A percentile compares a stretch with the other conserved stretches of the same genome.
phyloP scores from a whole-genome alignment of 768 basidiomycete species.

The Kwoniella dendrophila region DNA sequence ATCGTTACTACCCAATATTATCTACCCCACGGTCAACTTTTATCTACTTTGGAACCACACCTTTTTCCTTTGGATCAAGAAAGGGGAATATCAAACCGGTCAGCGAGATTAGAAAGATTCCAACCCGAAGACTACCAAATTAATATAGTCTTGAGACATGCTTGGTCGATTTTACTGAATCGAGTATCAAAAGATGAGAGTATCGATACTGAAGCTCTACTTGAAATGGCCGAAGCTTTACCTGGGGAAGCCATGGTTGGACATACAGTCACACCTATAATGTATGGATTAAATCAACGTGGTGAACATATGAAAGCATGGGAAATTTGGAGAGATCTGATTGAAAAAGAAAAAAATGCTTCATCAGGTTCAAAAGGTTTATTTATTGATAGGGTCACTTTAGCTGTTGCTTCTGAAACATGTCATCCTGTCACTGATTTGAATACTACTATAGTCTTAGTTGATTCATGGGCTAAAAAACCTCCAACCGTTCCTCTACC shows the following conservation, averaged over 20 bases:
- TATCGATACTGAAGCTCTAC: constrained; percentile 17
- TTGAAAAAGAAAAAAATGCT: constrained; percentile 20
- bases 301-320: constrained; percentile 27
- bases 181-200: constrained; percentile 10
- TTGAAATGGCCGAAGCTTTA: constrained; percentile 20
- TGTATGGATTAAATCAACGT: constrained; percentile 28
- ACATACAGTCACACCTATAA: constrained; percentile 34
- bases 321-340: constrained; percentile 35
- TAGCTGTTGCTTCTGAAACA: constrained; percentile 30
- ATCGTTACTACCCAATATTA: constrained; percentile 6
- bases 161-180: constrained; percentile 36
- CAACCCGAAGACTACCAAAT: background rate
- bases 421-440: constrained; percentile 14
- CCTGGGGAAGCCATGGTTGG: constrained; percentile 16
- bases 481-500: constrained; percentile 5
- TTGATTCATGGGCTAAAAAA: constrained; percentile 37
- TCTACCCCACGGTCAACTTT: constrained; percentile 4
- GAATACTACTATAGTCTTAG: constrained; percentile 28
- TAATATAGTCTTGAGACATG: constrained; percentile 15
- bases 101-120: constrained; percentile 3
- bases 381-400: constrained; percentile 28
- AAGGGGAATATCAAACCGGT: background rate
- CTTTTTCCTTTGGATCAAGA: background rate
- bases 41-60: constrained; percentile 11
- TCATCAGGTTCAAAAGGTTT: background rate